These are phyloP conservation scores for Aleurites moluccanus DNA, from an alignment of 441 rosid genomes.

Conservation along the genomic window DNA sequence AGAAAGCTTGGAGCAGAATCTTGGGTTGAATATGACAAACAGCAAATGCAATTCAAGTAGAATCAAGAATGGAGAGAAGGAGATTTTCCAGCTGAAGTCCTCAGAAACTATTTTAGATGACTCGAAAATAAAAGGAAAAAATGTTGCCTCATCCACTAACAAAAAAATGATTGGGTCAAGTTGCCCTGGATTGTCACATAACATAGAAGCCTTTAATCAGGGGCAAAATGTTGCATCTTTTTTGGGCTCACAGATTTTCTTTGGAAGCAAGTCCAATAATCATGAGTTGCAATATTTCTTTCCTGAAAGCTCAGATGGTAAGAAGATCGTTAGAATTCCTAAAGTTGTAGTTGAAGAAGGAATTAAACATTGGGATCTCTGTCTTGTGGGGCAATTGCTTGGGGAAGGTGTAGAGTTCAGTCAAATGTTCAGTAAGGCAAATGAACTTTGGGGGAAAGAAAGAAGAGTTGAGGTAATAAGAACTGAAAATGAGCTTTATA, in stretches of 20 bases:
- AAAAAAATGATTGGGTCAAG: background rate
- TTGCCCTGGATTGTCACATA: background rate
- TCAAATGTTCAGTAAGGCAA: background rate
- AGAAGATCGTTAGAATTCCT: constrained; percentile 1
- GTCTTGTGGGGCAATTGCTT: background rate
- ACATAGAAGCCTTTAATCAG: background rate
- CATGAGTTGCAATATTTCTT: background rate
- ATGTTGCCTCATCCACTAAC: background rate
- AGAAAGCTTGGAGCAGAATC: background rate
- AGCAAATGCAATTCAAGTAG: too few relatives aligned
- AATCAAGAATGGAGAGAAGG: background rate
- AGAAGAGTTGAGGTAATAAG: background rate
- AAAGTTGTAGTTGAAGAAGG: background rate
- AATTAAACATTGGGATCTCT: background rate
- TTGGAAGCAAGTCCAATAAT: too few relatives aligned
- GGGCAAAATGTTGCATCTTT: background rate
- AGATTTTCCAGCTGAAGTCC: background rate
- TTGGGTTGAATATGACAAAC: background rate
- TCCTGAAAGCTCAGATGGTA: background rate
- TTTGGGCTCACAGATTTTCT: background rate
- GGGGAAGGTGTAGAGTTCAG: background rate
- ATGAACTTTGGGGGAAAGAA: background rate
- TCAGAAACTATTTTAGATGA: background rate
- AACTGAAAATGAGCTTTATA: background rate
- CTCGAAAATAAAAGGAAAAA: background rate